Evolutionary conservation across 169 alveolate species (phyloP), one percentile per base, ranked within the genome.

Genomic region (Cardiosporidium cionae): DNA sequence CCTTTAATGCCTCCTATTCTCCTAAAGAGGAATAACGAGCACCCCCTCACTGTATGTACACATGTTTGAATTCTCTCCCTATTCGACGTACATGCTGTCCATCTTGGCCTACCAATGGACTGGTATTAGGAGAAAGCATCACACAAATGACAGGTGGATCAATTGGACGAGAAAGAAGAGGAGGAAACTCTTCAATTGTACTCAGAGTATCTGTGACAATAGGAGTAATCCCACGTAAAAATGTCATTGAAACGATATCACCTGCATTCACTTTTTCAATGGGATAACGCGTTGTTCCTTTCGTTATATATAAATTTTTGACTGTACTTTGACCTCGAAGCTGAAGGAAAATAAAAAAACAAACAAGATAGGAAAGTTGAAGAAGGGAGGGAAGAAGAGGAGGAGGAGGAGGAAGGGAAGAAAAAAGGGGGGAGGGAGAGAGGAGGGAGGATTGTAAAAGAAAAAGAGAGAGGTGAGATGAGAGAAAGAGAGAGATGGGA

Each of bases 61-160:
- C n/a, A n/a, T n/a, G n/a, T n/a, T n/a, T n/a, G n/a, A n/a, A n/a
- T n/a, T n/a, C n/a, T n/a, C n/a, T n/a, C n/a, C n/a, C n/a, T n/a
- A n/a, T n/a, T n/a, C 68, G 37, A 31, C 71, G 29, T 7, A 78
- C 66, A 70, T 74, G 83, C 25, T 87, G 81, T 31, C 97, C 96
- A 28, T 94, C 97, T 62, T 87, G 82, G 6, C 98, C 96, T 9
- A 93, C 91, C 63, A 92, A 84, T 7, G 98, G 98, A 65, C 96
- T 87, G 62, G 92, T 89, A 80, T 95, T 95, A 7, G 84, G 89
- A 0, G 96, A 84, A 9, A 95, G 80, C 22, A 81, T 62, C 68
- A 95, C 86, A n/a, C 92, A 83, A 31, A 95, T 85, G 68, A 92
- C 97, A 0, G 98, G 98, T 1, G 94, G 96, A 52, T 94, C 96